Base-by-base conservation (phyloP, 2,329 filamentous ascomycete species). In the Curvularia lunata region DNA sequence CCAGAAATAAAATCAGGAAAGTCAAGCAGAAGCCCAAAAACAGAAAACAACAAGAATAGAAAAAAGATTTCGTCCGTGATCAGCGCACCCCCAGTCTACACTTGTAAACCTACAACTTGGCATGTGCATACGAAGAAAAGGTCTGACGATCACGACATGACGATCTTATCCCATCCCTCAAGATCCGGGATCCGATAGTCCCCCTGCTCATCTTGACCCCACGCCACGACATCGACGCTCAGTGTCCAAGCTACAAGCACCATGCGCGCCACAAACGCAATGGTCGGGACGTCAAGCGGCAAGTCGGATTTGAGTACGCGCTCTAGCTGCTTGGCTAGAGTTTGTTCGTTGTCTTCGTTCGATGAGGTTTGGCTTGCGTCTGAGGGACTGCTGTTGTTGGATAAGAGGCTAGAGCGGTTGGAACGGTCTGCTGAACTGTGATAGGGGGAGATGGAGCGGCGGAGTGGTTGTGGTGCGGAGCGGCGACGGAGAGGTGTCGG, bases 241-340 rank as follows among this genome's bases (percentile, higher is more conserved):
- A 67, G 27, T 28, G 71, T 72, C 74, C 74, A 76, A 1, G 71
- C 74, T 6, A 71, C 72, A 43, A 75, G 16, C 19, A 75, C 64
- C 53, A 75, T 50, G 7, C 71, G 43, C 12, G 71, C 70, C 0
- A 75, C 67, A 34, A 47, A 52, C 0, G 69, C 70, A 9, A 75
- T 52, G 0, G 38, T 67, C 8, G 64, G 52, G 1, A 76, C 50
- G 41, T 63, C 59, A 9, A 75, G 55, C 8, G 74, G 72, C 7
- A 75, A 37, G 0, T 67, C 61, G 0, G 50, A 21, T 52, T 75
- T 75, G 5, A 76, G 56, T 0, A 75, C 57, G 0, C 28, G 28
- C 45, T 75, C 74, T 6, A 71, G 32, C 47, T 70, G 61, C 43
- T 56, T 62, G 0, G 66, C 71, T 1, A 75, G 62, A 21, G 61